These are phyloP conservation scores for Phialophora chinensis DNA, from an alignment of 2,329 filamentous ascomycete species.

Conservation along the genomic window DNA sequence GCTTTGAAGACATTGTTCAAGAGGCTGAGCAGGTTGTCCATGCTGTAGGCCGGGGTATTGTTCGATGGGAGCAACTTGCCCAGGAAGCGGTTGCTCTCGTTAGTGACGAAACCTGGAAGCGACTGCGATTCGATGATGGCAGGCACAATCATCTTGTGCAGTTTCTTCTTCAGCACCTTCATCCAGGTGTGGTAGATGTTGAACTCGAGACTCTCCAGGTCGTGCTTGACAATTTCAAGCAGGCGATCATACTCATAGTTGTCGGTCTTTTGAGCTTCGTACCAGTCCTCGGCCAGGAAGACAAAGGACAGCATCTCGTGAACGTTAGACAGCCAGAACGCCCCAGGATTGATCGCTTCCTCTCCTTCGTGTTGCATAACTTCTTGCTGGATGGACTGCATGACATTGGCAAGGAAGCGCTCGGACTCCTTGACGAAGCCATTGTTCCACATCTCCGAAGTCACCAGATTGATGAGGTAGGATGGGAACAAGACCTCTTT, in stretches of 20 bases:
- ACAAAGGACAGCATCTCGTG: conserved; percentile 99
- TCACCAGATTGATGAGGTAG: conserved; percentile 98
- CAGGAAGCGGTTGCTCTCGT: conserved; percentile 96
- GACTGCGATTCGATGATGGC: conserved; percentile 99
- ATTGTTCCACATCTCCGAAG: conserved; percentile 99
- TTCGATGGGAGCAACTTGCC: conserved; percentile 93
- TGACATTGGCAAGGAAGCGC: conserved; percentile 97
- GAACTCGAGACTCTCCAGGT: conserved; percentile 96
- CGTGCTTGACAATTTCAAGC: conserved; percentile 98
- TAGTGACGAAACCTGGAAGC: conserved; percentile 96
- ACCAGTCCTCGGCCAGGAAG: conserved; percentile 99
- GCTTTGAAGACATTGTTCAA: conserved; percentile 97
- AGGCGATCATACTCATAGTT: conserved; percentile 99
- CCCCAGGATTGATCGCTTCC: conserved; percentile 93
- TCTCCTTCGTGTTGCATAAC: conserved; percentile 99
- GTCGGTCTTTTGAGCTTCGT: conserved; percentile 98
- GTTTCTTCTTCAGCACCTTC: conserved; percentile 99
- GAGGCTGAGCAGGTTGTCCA: conserved; percentile 96
- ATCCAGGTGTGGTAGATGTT: conserved; percentile 99
- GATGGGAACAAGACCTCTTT: conserved; percentile 99
- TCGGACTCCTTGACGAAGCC: conserved; percentile 99
- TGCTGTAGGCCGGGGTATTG: conserved; percentile 94
- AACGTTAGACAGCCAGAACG: conserved; percentile 99
- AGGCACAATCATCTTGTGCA: conserved; percentile 99
- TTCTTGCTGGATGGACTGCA: conserved; percentile 99